Evolutionary conservation across 2,329 filamentous ascomycete genomes (phyloP).

Genomic region (Metarhizium anisopliae): DNA sequence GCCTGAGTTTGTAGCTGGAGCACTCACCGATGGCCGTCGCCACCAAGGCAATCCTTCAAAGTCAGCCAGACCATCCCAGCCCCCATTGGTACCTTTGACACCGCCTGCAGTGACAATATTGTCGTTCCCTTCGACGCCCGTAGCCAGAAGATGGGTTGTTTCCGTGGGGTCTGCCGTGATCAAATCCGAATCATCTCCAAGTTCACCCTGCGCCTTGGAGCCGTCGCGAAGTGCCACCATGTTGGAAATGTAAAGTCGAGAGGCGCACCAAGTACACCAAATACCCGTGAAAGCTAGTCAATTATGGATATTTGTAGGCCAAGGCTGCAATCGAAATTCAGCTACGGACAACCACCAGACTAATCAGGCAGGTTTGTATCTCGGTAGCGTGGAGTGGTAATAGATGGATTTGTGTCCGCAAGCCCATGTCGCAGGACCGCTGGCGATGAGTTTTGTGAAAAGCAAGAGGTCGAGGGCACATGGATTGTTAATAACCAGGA

Average conservation of each 20-base stretch:
- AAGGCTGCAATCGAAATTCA: background rate
- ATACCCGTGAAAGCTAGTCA: background rate
- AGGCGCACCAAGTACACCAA: background rate
- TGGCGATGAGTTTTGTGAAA: background rate
- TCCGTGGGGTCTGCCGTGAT: background rate
- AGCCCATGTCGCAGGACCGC: background rate
- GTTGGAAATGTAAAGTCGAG: background rate
- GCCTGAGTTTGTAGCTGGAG: constrained; percentile 13
- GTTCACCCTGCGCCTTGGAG: background rate
- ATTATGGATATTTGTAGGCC: background rate
- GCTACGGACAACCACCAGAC: background rate
- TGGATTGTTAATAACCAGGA: background rate
- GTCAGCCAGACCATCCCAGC: constrained; percentile 45
- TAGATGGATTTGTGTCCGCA: background rate
- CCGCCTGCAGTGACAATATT: constrained; percentile 7
- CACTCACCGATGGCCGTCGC: constrained; percentile 48
- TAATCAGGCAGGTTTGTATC: background rate
- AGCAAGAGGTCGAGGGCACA: background rate
- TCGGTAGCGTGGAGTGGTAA: background rate
- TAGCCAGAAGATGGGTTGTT: constrained; percentile 5
- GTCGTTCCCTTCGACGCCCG: background rate
- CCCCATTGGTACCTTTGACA: constrained; percentile 10
- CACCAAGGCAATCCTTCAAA: constrained; percentile 55
- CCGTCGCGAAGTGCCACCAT: background rate
- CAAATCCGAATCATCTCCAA: background rate